Conservation (phyloP, 371 early-diverging fungal species). For the Mucor lusitanicus region DNA sequence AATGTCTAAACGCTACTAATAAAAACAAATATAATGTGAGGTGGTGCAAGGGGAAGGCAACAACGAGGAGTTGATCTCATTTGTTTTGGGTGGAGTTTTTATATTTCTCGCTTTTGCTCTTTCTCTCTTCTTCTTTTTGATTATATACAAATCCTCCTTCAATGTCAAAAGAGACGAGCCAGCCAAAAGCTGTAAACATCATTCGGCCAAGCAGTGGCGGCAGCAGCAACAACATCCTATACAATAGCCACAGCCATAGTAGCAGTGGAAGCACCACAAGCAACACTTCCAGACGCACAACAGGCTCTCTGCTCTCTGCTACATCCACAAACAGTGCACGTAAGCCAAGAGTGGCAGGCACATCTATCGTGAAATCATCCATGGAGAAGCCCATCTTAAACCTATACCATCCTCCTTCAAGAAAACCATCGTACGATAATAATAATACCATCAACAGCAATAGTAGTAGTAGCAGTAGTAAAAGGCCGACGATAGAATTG, state of each 20-base stretch:
- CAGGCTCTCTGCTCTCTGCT: slow-evolving; percentile 5
- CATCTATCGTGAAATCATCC: slow-evolving; percentile 3
- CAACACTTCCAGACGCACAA: slow-evolving; percentile 7
- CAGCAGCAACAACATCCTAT: neutral
- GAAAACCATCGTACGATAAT: slow-evolving; percentile 18
- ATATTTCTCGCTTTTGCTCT: neutral
- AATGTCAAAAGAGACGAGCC: slow-evolving; percentile 29
- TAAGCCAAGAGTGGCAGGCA: slow-evolving; percentile 15
- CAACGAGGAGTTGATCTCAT: neutral
- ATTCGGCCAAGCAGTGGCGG: slow-evolving; percentile 18
- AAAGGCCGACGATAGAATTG: slow-evolving; percentile 13
- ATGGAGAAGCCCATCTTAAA: slow-evolving; percentile 21
- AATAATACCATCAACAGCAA: neutral
- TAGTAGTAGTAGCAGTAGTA: neutral
- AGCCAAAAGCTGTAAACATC: slow-evolving; percentile 33
- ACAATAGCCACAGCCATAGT: slow-evolving; percentile 6
- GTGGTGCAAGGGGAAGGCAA: slow-evolving; percentile 3
- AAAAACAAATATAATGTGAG: neutral
- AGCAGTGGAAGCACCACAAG: slow-evolving; percentile 16
- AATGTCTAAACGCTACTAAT: neutral
- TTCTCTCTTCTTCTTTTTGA: slow-evolving; percentile 1
- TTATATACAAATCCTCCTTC: neutral
- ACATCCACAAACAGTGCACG: slow-evolving; percentile 11
- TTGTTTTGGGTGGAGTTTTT: neutral
- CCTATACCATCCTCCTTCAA: slow-evolving; percentile 27